These are phyloP conservation scores for Fusarium illudens DNA, from an alignment of 2,329 filamentous ascomycete genomes.

Conservation along the genomic window DNA sequence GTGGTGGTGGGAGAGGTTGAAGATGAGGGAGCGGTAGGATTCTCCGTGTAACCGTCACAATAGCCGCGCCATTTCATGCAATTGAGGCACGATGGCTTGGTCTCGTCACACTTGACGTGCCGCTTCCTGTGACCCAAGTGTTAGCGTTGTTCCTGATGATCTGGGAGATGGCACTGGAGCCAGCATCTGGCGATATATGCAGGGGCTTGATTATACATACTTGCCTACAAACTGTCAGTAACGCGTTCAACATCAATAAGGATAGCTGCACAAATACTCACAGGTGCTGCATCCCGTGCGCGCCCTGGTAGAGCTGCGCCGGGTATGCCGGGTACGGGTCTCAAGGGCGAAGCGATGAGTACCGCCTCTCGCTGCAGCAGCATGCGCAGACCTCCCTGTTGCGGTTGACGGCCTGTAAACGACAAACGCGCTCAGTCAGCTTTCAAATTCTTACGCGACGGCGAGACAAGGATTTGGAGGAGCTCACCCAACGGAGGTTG, in stretches of 20 bases:
- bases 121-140: constrained; percentile 45
- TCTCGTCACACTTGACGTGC: constrained; percentile 55
- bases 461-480: constrained; percentile 11
- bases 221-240: constrained; percentile 42
- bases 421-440: constrained; percentile 18
- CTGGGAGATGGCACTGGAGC: neutral
- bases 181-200: neutral
- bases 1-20: neutral
- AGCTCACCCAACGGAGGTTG: constrained; percentile 39
- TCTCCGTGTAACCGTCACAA: constrained; percentile 48
- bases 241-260: neutral
- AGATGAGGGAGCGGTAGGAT: constrained; percentile 10
- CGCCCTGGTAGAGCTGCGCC: constrained; percentile 50
- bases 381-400: constrained; percentile 26
- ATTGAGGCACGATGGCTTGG: constrained; percentile 52
- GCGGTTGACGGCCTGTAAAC: constrained; percentile 27
- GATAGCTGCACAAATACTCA: constrained; percentile 35
- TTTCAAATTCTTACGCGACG: neutral
- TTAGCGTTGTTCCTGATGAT: constrained; percentile 12
- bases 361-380: constrained; percentile 36
- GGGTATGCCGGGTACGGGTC: constrained; percentile 48
- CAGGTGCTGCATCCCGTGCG: constrained; percentile 51
- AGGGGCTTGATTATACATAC: constrained; percentile 37
- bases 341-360: constrained; percentile 52
- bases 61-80: constrained; percentile 54